Conservation (phyloP, 108 stramenopile genomes). For the Nannochloropsis gaditana region DNA sequence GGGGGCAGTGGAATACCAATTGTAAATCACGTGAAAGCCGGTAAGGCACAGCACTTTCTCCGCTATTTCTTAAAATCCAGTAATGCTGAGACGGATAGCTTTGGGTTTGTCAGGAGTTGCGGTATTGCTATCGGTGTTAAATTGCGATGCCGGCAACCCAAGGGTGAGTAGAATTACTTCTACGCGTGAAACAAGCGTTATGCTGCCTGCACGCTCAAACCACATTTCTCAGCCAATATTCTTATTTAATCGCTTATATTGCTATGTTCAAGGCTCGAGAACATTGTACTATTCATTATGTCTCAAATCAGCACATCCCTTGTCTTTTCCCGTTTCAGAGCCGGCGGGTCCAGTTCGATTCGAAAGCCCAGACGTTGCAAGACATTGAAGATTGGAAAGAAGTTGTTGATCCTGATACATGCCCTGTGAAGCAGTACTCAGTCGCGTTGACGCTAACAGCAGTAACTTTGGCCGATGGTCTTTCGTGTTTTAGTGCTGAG, state of each 20-base stretch:
- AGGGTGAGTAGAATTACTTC: constrained; percentile 1
- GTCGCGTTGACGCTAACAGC: neutral
- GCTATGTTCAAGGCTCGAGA: too few relatives aligned
- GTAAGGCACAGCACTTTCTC: too few relatives aligned
- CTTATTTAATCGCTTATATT: too few relatives aligned
- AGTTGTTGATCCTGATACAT: neutral
- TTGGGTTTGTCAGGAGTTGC: neutral
- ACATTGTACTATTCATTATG: too few relatives aligned
- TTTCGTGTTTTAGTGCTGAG: neutral
- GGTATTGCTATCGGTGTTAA: neutral
- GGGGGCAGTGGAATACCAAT: too few relatives aligned
- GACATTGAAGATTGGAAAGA: constrained; percentile 11
- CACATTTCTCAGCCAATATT: too few relatives aligned
- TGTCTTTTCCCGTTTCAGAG: neutral
- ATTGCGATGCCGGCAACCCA: neutral
- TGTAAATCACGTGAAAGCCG: too few relatives aligned
- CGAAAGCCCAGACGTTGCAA: neutral
- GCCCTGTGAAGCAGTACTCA: neutral
- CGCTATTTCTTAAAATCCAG: too few relatives aligned
- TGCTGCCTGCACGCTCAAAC: too few relatives aligned
- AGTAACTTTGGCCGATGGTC: constrained; percentile 3
- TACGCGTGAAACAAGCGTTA: neutral
- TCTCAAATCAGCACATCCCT: neutral
- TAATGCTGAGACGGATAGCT: neutral
- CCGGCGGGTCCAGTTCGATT: neutral